Evolutionary conservation across 2,329 filamentous ascomycete genomes (phyloP).

Genomic region (Fonsecaea monophora): DNA sequence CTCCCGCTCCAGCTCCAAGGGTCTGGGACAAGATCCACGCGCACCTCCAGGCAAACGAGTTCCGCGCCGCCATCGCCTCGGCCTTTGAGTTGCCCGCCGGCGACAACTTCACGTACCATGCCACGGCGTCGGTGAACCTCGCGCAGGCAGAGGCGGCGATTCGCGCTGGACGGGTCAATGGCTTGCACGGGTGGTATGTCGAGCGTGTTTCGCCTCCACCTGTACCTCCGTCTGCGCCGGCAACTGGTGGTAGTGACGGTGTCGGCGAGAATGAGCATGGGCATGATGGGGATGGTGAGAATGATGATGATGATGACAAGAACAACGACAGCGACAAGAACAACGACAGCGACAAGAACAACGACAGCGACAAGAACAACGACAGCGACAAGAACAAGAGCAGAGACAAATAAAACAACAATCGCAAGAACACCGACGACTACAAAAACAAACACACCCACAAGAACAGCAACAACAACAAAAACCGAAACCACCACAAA

Average conservation of each 20-base stretch:
- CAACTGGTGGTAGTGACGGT: no score
- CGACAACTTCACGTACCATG: slow-evolving; percentile 60
- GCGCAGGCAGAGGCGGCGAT: slow-evolving; percentile 58
- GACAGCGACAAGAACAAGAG: no score
- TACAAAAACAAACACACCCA: no score
- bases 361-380: no score
- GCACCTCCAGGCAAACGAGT: slow-evolving; percentile 50
- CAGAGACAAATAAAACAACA: no score
- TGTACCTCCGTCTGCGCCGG: no score
- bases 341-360: no score
- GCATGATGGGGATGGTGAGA: no score
- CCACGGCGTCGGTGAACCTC: slow-evolving; percentile 59
- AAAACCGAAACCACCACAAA: no score
- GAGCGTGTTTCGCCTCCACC: slow-evolving; percentile 4
- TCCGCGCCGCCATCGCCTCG: slow-evolving; percentile 55
- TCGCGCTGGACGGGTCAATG: slow-evolving; percentile 53
- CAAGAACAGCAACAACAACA: no score
- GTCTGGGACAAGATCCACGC: slow-evolving; percentile 46
- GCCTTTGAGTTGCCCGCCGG: slow-evolving; percentile 55
- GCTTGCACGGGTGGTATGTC: slow-evolving; percentile 60
- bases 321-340: neutral
- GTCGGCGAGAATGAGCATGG: no score
- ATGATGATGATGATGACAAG: neutral
- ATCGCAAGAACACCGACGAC: no score
- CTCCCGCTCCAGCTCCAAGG: slow-evolving; percentile 20